A percentile compares a stretch with the other conserved stretches of the same genome.
Evolutionary conservation across 306 rosid species (phyloP).

Genomic region (cucumber (Cucumis sativus)): DNA sequence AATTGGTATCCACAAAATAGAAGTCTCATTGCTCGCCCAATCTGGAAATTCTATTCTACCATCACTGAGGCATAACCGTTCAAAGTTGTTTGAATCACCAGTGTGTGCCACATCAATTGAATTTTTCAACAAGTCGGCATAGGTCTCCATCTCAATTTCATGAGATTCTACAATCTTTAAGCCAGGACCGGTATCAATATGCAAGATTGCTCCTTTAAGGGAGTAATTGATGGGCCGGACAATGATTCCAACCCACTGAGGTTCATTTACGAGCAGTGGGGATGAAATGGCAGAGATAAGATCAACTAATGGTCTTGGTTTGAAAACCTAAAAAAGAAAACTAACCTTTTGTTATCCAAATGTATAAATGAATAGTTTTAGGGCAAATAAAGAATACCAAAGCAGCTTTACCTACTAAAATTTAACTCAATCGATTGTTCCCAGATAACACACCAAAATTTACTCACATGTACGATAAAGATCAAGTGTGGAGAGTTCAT

Average conservation of each 20-base stretch:
- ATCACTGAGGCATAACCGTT: slow-evolving; percentile 40
- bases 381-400: background rate
- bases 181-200: slow-evolving; percentile 95
- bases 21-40: slow-evolving; percentile 76
- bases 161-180: slow-evolving; percentile 57
- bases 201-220: slow-evolving; percentile 78
- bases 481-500: background rate
- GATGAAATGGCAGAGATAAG: slow-evolving; percentile 87
- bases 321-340: slow-evolving; percentile 47
- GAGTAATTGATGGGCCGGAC: slow-evolving; percentile 81
- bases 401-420: background rate
- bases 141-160: slow-evolving; percentile 74
- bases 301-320: slow-evolving; percentile 92
- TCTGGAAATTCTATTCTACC: slow-evolving; percentile 82
- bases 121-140: slow-evolving; percentile 23
- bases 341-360: background rate
- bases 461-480: background rate
- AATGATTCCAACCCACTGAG: slow-evolving; percentile 87
- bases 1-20: slow-evolving; percentile 86
- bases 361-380: background rate
- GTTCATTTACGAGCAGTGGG: slow-evolving; percentile 83
- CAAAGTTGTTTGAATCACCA: slow-evolving; percentile 31
- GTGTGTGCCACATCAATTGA: slow-evolving; percentile 23
- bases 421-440: background rate
- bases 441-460: background rate